Evolutionary conservation across 495 filamentous ascomycete species (phyloP), one percentile per base, ranked within the genome.

Genomic region (Xylaria venustula): DNA sequence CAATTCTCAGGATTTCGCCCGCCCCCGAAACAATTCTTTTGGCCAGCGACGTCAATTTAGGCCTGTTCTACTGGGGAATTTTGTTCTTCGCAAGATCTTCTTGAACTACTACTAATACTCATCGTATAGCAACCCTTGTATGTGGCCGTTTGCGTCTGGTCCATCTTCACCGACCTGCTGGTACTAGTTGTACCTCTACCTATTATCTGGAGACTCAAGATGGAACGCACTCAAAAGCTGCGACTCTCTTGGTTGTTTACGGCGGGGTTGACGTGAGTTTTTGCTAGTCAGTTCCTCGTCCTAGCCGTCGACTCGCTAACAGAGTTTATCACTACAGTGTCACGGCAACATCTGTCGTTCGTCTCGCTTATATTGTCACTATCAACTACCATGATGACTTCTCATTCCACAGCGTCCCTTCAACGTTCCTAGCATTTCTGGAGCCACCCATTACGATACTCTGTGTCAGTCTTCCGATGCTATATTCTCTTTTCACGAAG

Each of bases 371-470:
- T 8, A 61, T 54, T 20, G 28, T 42, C 30, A 61, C 49, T 30
- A 61, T 61, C 41, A 49, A 61, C 32, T 61, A 61, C 15, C 48
- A 61, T 50, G 8, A 54, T 34, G 58, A 61, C 30, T 61, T 61
- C 50, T 61, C 58, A 26, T 61, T 47, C 19, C 51, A 54, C 14
- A 61, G 58, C 17, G 58, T 61, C 3, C 36, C 50, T 0, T 28
- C 58, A 1, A 61, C 58, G 1, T 61, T 61, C 30, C 23, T 61
- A 7, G 58, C 58, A 3, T 37, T 55, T 12, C 8, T 61, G 19
- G 58, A 61, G 23, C 49, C 58, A 20, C 50, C 26, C 4, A 20
- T 26, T 19, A 61, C 58, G 11, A 61, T 61, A 17, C 2, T 61
- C 15, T 61, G 50, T 20, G 51, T 61, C 15, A 54, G 58, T 17